Evolutionary conservation across 1,284 basidiomycete genomes (phyloP).

Genomic region (Ustilago cynodontis): DNA sequence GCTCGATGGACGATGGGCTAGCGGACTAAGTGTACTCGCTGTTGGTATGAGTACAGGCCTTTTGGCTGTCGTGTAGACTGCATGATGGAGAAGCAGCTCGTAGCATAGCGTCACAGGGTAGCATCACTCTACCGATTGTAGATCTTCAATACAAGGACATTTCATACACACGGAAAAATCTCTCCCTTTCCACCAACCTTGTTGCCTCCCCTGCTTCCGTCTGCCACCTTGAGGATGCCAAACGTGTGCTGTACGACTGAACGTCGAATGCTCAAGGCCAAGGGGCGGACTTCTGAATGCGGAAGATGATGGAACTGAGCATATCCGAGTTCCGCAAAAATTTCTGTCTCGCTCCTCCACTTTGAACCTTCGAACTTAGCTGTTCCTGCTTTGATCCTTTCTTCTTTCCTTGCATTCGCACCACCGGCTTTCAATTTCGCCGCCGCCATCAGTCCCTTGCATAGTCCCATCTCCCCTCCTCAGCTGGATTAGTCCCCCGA

Average conservation of each 20-base stretch:
- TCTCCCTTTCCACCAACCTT: too few relatives aligned
- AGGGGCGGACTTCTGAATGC: background rate
- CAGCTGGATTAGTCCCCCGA: background rate
- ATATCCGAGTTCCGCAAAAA: constrained; percentile 7
- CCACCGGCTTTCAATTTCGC: background rate
- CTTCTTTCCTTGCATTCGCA: background rate
- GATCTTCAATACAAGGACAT: background rate
- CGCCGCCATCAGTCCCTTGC: background rate
- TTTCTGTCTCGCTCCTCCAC: constrained; percentile 7
- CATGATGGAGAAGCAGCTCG: background rate
- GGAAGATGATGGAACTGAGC: constrained; percentile 2
- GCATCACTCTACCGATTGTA: background rate
- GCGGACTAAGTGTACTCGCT: background rate
- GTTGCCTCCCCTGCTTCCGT: too few relatives aligned
- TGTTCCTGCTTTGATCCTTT: background rate
- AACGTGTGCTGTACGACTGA: background rate
- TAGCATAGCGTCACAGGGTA: background rate
- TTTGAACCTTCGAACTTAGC: background rate
- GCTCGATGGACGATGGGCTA: background rate
- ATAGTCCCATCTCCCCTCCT: background rate
- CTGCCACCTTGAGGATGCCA: too few relatives aligned
- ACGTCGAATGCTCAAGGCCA: background rate
- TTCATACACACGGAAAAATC: background rate
- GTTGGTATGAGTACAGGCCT: constrained; percentile 11
- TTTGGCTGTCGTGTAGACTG: constrained; percentile 3